Base-by-base conservation (phyloP, 805 yeast genomes). In the Candida endomychidarum region DNA sequence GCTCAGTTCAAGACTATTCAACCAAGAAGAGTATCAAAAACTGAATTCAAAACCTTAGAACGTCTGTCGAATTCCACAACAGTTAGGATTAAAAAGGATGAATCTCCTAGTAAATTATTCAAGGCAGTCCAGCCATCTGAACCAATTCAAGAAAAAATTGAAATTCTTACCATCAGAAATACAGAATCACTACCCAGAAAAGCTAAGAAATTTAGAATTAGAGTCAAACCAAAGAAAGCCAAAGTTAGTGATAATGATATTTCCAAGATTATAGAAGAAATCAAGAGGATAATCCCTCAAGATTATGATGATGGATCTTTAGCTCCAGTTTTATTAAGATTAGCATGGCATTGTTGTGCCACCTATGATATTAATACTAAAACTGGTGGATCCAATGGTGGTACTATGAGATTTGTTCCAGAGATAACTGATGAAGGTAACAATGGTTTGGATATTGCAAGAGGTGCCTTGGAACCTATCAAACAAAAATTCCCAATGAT, bases 281-380 rank as follows among this genome's bases (percentile, higher is more conserved):
- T 75, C 18, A 50, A 46, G 34, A 52, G 54, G 11, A 48, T 53
- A 15, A 48, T 71, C 19, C 57, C 60, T 14, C 48, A 69, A 16
- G 53, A 72, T 14, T 81, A 76, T 55, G 90, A 83, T 51, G 82
- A 80, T 48, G 80, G 78, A 25, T 78, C 81, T 18, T 83, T 80
- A 46, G 93, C 90, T 1, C 96, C 96, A 8, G 78, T 83, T 11
- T 65, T 87, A 28, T 78, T 87, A 17, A 78, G 96, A 52, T 72
- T 86, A 40, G 84, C 95, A 19, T 87, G 96, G 96, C 95, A 87
- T 58, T 77, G 83, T 24, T 76, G 86, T 42, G 96, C 95, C n/a
- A 85, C 93, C 14, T 88, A 72, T 60, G 87, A 86, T 52, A 67
- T 66, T 48, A 57, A 61, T n/a, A 63, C 56, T 18, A 63, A 65